Evolutionary conservation across 768 basidiomycete species (phyloP), one percentile per base, ranked within the genome.

Genomic region (Termitomyces sp.): DNA sequence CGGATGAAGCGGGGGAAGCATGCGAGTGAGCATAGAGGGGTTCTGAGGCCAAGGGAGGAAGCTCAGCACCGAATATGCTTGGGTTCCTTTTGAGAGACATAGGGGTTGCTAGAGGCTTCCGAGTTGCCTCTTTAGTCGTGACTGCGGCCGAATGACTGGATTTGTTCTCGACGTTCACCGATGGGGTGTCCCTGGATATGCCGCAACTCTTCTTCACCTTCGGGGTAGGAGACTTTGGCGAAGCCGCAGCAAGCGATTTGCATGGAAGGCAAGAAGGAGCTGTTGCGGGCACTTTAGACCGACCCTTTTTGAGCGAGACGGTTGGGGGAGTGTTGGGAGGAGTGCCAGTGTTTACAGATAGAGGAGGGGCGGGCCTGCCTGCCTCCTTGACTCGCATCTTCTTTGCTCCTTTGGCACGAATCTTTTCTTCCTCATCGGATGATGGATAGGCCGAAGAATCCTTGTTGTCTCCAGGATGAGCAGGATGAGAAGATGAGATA

Each of bases 341-440:
- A 63, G 55, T 33, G 64, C 63, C 56, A 64, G 65, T 58, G 69
- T 58, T 55, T 59, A 64, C 37, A 68, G 69, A 22, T 47, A 37
- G 55, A 64, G 73, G 57, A 63, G 64, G 41, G 39, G 54, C 55
- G 8, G 58, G 48, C 15, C 59, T 62, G 1, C 57, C 50, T 12
- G 54, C 57, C 9, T 67, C 65, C 65, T 70, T 72, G 24, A 69
- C 73, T 54, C 82, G 77, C 50, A 77, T 72, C 71, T 86, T 89
- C 80, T 90, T 91, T 24, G 77, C 84, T 36, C 75, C 77, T 60
- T 75, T 76, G 41, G 75, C 78, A 37, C 87, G 80, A 24, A 77
- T 64, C 68, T 84, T 85, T 72, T 91, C 88, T 65, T 90, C 89
- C 61, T 90, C 89, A 64, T 91, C 89, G 20, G 86, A 87, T 13